phyloP scores from a whole-genome alignment of 495 filamentous ascomycete genomes.

The Coniosporium apollinis region DNA sequence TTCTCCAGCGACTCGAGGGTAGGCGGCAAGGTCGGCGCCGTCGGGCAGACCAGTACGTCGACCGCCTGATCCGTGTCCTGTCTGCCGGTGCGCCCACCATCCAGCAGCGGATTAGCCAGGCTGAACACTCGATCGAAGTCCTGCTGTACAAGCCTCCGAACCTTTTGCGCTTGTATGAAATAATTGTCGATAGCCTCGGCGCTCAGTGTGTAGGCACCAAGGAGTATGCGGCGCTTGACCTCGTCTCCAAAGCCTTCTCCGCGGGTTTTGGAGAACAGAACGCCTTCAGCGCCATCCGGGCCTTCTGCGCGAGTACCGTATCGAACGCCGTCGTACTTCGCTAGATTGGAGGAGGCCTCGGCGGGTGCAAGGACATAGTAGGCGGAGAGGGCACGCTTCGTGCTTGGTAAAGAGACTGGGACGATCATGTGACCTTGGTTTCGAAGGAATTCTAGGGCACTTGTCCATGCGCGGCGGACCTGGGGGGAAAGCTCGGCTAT shows the following conservation, averaged over 20 bases:
- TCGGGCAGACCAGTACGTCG: slow-evolving; percentile 79
- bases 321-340: slow-evolving; percentile 89
- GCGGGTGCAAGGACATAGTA: slow-evolving; percentile 94
- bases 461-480: slow-evolving; percentile 53
- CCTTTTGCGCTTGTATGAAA: slow-evolving; percentile 81
- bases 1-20: slow-evolving; percentile 29
- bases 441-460: slow-evolving; percentile 38
- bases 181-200: slow-evolving; percentile 89
- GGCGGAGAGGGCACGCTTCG: slow-evolving; percentile 67
- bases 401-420: slow-evolving; percentile 68
- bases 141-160: slow-evolving; percentile 63
- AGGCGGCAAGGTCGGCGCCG: slow-evolving; percentile 64
- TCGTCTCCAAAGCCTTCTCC: slow-evolving; percentile 63
- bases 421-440: slow-evolving; percentile 49
- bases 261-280: slow-evolving; percentile 61
- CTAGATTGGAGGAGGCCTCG: slow-evolving; percentile 92
- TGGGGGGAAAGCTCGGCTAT: slow-evolving; percentile 55
- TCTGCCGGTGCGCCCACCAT: neutral
- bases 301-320: slow-evolving; percentile 45
- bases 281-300: slow-evolving; percentile 15
- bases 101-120: slow-evolving; percentile 45
- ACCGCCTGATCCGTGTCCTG: slow-evolving; percentile 28
- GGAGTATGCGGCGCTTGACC: slow-evolving; percentile 68
- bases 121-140: slow-evolving; percentile 75
- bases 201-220: slow-evolving; percentile 82